phyloP scores from a whole-genome alignment of 2,329 filamentous ascomycete species.

The Diaporthe longicolla region DNA sequence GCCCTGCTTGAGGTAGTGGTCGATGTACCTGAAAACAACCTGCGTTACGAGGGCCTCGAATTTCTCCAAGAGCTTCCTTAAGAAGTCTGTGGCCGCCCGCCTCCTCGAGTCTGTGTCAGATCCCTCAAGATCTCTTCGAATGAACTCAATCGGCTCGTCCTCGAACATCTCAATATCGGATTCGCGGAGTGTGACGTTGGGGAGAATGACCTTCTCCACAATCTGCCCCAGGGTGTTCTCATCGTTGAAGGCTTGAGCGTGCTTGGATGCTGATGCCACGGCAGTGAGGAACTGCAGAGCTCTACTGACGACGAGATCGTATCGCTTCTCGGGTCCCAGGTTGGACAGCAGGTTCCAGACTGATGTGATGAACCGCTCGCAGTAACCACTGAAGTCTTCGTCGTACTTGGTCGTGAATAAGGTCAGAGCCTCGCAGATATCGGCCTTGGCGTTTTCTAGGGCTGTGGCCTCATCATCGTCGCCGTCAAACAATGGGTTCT shows the following conservation, averaged over 20 bases:
- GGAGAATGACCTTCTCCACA: constrained; percentile 94
- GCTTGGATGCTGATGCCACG: constrained; percentile 81
- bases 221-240: constrained; percentile 85
- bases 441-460: constrained; percentile 89
- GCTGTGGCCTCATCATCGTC: constrained; percentile 93
- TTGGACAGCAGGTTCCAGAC: constrained; percentile 93
- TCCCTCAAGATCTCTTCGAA: constrained; percentile 92
- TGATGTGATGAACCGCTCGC: constrained; percentile 87
- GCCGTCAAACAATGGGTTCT: constrained; percentile 85
- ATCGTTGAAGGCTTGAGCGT: constrained; percentile 89
- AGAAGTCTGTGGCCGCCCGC: constrained; percentile 93
- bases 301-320: constrained; percentile 94
- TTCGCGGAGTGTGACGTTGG: constrained; percentile 91
- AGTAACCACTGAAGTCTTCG: constrained; percentile 87
- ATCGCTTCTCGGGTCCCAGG: constrained; percentile 89
- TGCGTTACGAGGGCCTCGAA: constrained; percentile 88
- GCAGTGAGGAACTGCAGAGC: constrained; percentile 95
- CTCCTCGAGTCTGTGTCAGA: constrained; percentile 95
- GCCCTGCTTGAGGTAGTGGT: constrained; percentile 85
- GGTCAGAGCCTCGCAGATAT: constrained; percentile 91
- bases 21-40: constrained; percentile 89
- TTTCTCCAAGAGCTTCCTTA: constrained; percentile 88
- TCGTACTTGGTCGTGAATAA: constrained; percentile 96
- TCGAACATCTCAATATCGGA: constrained; percentile 97
- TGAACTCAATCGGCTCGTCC: constrained; percentile 99